Conservation (phyloP, 1,284 basidiomycete genomes). For the Fomitiporia mediterranea region DNA sequence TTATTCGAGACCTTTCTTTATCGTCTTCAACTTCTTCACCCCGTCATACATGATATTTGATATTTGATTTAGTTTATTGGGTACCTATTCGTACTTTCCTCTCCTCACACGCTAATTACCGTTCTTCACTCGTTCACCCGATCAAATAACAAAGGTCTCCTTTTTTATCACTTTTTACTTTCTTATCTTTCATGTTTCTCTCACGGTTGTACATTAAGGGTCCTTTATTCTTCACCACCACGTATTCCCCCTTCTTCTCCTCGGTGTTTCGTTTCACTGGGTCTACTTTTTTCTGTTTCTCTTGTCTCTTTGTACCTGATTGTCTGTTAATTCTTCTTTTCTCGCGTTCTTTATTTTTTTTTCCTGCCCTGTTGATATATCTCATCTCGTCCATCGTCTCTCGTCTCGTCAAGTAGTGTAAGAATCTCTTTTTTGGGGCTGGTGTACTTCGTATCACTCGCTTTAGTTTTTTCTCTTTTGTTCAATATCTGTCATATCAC, state of each 20-base stretch:
- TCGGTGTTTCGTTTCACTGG: too few species aligned
- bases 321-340: not conserved
- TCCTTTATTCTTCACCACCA: not conserved
- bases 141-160: not conserved
- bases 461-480: too few species aligned
- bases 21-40: not conserved
- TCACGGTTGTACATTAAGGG: not conserved
- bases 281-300: not conserved
- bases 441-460: not conserved
- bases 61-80: too few species aligned
- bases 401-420: slow-evolving; percentile 1
- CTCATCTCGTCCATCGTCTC: not conserved
- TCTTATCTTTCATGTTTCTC: not conserved
- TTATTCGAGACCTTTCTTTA: too few species aligned
- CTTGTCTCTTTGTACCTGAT: not conserved
- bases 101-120: too few species aligned
- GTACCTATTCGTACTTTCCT: too few species aligned
- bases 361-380: too few species aligned
- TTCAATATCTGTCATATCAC: too few species aligned
- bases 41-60: not conserved
- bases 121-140: not conserved
- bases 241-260: not conserved
- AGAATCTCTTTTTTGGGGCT: too few species aligned
- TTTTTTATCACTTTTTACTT: not conserved
- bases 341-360: not conserved